A percentile compares a stretch with the other conserved stretches of the same genome.
Evolutionary conservation across 192 early-diverging fungal genomes (phyloP).

Genomic region (Phycomyces blakesleeanus): DNA sequence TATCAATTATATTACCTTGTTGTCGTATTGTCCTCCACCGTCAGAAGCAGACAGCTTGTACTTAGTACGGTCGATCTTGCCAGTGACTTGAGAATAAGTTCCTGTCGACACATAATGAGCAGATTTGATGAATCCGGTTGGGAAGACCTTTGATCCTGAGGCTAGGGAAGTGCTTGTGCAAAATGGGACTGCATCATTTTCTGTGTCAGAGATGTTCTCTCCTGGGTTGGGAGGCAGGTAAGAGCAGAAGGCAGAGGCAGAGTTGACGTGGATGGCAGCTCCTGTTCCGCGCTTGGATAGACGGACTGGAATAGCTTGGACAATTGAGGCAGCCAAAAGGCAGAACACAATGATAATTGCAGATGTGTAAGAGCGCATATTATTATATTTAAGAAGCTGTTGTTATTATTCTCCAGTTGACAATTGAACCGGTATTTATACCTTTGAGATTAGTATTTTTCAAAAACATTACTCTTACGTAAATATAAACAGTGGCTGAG

Average conservation of each 20-base stretch:
- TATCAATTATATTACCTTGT: conserved; percentile 1
- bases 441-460: too few relatives aligned
- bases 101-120: conserved; percentile 28
- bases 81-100: conserved; percentile 50
- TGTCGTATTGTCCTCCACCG: conserved; percentile 46
- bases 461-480: too few relatives aligned
- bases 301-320: conserved; percentile 2
- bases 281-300: conserved; percentile 8
- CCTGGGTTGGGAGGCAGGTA: conserved; percentile 41
- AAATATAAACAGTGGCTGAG: too few relatives aligned
- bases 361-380: too few relatives aligned
- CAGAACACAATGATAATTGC: too few relatives aligned
- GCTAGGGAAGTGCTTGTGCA: conserved; percentile 34
- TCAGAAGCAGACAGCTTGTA: conserved; percentile 33
- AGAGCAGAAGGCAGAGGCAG: conserved; percentile 15
- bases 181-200: conserved; percentile 41
- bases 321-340: conserved; percentile 3
- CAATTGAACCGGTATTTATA: too few relatives aligned
- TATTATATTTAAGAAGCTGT: too few relatives aligned
- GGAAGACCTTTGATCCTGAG: conserved; percentile 36
- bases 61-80: conserved; percentile 36
- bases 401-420: too few relatives aligned
- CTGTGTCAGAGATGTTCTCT: conserved; percentile 31
- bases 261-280: conserved; percentile 11
- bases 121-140: conserved; percentile 45